Conservation (phyloP, 1,284 basidiomycete species). For the Ganoderma multipileum region DNA sequence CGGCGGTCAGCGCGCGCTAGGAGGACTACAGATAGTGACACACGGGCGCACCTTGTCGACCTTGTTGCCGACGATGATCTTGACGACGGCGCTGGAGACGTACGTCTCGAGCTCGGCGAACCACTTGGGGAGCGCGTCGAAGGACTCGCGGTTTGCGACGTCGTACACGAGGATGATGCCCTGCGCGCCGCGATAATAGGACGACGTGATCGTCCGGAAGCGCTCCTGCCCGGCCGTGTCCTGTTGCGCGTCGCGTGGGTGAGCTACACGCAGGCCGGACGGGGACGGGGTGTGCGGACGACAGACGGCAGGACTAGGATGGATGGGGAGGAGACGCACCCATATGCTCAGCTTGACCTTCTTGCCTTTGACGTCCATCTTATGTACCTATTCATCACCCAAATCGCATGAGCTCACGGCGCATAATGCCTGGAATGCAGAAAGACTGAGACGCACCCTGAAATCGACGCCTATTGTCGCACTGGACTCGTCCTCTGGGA, state of each 20-base stretch:
- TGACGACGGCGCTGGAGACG: constrained; percentile 86
- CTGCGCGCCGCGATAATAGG: constrained; percentile 93
- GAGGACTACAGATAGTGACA: neutral
- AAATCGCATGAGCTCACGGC: constrained; percentile 1
- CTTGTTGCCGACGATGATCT: constrained; percentile 97
- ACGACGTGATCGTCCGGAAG: constrained; percentile 90
- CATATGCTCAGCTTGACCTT: constrained; percentile 86
- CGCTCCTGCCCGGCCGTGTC: constrained; percentile 93
- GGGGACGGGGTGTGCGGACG: constrained; percentile 6
- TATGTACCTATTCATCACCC: constrained; percentile 63
- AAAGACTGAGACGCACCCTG: constrained; percentile 57
- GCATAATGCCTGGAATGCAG: neutral
- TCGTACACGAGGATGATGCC: constrained; percentile 97
- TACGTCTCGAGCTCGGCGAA: constrained; percentile 96
- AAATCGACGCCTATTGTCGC: constrained; percentile 94
- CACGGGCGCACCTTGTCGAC: constrained; percentile 86
- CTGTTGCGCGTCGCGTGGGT: constrained; percentile 46
- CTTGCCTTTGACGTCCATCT: constrained; percentile 82
- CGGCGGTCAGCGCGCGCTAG: neutral
- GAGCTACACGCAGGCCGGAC: neutral
- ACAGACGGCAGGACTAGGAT: neutral
- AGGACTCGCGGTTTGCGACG: constrained; percentile 89
- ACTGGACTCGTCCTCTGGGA: constrained; percentile 93
- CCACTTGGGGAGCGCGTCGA: constrained; percentile 93
- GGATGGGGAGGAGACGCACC: constrained; percentile 51